Conservation (phyloP, 2,329 filamentous ascomycete genomes). For the Myriosclerotinia curreyana region DNA sequence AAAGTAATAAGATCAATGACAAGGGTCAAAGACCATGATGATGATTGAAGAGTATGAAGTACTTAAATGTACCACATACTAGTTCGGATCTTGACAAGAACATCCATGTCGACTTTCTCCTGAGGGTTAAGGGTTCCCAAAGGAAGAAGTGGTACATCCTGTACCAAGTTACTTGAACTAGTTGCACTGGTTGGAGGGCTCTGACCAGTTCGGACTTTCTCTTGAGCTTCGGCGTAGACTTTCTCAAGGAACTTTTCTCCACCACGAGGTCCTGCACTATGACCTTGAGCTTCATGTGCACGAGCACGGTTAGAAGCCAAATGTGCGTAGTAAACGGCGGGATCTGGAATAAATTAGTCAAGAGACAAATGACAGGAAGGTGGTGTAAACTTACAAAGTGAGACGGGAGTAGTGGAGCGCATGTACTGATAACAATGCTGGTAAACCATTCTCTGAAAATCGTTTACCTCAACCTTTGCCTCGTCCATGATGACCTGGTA, state of each 20-base stretch:
- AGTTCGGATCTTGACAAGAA: conserved; percentile 31
- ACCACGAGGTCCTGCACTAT: conserved; percentile 46
- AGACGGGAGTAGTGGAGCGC: conserved; percentile 88
- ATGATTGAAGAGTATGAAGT: neutral
- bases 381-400: conserved; percentile 48
- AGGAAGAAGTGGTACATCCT: conserved; percentile 34
- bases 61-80: conserved; percentile 40
- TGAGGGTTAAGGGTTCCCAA: conserved; percentile 23
- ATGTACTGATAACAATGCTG: conserved; percentile 93
- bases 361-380: conserved; percentile 34
- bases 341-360: conserved; percentile 46
- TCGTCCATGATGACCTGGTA: conserved; percentile 91
- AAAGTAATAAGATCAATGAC: conserved; percentile 24
- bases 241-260: conserved; percentile 44
- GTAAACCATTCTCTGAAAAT: conserved; percentile 85
- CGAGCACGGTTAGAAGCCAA: conserved; percentile 78
- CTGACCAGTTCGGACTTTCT: conserved; percentile 21
- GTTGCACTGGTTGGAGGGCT: conserved; percentile 28
- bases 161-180: conserved; percentile 25
- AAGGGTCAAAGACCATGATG: conserved; percentile 26
- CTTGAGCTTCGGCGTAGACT: conserved; percentile 27
- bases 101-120: conserved; percentile 22
- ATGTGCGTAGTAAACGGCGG: conserved; percentile 95
- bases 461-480: conserved; percentile 60
- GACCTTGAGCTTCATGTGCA: conserved; percentile 60